A percentile compares a stretch with the other conserved stretches of the same genome.
Evolutionary conservation across 257 asterid species (phyloP).

Genomic region (Phtheirospermum japonicum): DNA sequence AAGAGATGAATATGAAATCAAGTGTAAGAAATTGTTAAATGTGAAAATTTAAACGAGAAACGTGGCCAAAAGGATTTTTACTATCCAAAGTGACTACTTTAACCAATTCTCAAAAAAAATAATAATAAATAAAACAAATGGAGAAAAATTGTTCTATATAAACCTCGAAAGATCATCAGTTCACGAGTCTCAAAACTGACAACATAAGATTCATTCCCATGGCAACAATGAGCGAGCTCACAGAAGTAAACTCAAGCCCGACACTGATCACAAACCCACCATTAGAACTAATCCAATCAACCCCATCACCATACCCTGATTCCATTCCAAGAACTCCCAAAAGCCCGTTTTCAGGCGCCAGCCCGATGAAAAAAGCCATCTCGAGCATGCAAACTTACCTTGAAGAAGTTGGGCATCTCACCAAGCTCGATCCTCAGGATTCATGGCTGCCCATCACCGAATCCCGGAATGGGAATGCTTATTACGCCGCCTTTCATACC

Average conservation of each 20-base stretch:
- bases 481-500: slow-evolving; percentile 81
- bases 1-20: no score
- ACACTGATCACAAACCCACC: slow-evolving; percentile 13
- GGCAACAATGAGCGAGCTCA: slow-evolving; percentile 34
- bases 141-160: slow-evolving; percentile 30
- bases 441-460: slow-evolving; percentile 90
- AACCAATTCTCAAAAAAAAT: neutral
- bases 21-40: no score
- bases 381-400: slow-evolving; percentile 49
- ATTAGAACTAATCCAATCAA: slow-evolving; percentile 2
- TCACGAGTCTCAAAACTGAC: neutral
- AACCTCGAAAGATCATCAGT: slow-evolving; percentile 14
- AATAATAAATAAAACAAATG: neutral
- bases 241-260: slow-evolving; percentile 36
- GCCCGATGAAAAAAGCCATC: slow-evolving; percentile 69
- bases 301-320: slow-evolving; percentile 35
- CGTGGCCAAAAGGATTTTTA: no score
- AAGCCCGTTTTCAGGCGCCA: slow-evolving; percentile 64
- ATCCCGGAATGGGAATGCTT: slow-evolving; percentile 79
- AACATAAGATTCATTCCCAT: neutral
- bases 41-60: no score
- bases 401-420: slow-evolving; percentile 70
- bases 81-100: neutral
- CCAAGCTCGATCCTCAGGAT: slow-evolving; percentile 74
- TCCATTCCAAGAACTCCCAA: slow-evolving; percentile 39